phyloP scores from a whole-genome alignment of 225 moss, liverwort and hornwort genomes.

The Antitrichia curtipendula region DNA sequence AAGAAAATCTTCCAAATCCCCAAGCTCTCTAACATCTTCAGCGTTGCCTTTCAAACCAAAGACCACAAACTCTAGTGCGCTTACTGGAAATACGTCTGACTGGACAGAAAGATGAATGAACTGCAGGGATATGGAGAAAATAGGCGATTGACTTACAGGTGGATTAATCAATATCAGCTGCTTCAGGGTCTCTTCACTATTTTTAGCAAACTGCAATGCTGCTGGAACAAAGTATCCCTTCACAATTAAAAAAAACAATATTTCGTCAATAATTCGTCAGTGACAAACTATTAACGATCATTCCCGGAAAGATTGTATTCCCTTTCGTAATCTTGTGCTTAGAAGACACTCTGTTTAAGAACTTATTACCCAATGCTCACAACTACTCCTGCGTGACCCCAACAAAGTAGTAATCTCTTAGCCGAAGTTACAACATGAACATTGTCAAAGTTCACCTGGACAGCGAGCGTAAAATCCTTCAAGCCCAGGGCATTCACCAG shows the following conservation, averaged over 20 bases:
- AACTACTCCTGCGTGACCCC: background rate
- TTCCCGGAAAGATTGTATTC: background rate
- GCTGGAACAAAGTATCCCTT: constrained; percentile 94
- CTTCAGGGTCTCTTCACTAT: constrained; percentile 40
- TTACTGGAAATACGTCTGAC: background rate
- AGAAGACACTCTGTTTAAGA: background rate
- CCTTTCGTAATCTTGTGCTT: background rate
- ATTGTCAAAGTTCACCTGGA: constrained; percentile 35
- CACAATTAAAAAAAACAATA: background rate
- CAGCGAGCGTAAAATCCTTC: constrained; percentile 53
- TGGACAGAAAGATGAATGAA: background rate
- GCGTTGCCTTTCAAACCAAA: background rate
- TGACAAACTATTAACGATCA: background rate
- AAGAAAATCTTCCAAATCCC: background rate
- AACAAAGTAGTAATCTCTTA: background rate
- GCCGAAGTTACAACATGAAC: background rate
- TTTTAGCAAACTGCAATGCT: constrained; percentile 58
- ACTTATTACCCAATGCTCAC: background rate
- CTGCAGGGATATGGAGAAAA: background rate
- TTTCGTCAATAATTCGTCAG: background rate
- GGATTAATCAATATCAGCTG: constrained; percentile 93
- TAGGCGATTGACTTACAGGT: constrained; percentile 43
- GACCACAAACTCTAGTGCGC: background rate
- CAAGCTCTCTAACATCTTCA: background rate
- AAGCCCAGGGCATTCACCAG: constrained; percentile 62